phyloP scores from a whole-genome alignment of 768 basidiomycete genomes.

The Calocybe gangraenosa region DNA sequence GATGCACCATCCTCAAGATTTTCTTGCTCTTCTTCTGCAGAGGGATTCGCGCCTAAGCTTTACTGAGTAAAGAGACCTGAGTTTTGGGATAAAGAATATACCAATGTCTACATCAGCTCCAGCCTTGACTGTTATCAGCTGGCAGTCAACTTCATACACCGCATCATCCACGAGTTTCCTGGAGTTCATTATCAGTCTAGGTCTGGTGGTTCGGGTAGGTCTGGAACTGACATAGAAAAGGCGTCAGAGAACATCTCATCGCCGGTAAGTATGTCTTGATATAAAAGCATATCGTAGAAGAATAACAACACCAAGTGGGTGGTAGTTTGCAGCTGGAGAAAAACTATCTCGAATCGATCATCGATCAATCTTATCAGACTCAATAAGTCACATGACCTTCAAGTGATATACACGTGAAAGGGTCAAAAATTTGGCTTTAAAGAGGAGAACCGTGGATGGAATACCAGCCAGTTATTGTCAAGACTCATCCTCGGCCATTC shows the following conservation, averaged over 20 bases:
- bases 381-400: constrained; percentile 17
- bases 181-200: constrained; percentile 10
- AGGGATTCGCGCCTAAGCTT: constrained; percentile 82
- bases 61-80: not conserved
- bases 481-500: constrained; percentile 50
- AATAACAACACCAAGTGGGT: constrained; percentile 14
- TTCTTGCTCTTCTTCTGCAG: constrained; percentile 83
- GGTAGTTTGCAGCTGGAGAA: constrained; percentile 15
- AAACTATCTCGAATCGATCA: constrained; percentile 13
- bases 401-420: constrained; percentile 18
- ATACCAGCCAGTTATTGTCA: constrained; percentile 75
- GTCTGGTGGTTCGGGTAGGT: not conserved
- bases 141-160: constrained; percentile 86
- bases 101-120: constrained; percentile 90
- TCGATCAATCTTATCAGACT: constrained; percentile 36
- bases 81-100: constrained; percentile 24
- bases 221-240: constrained; percentile 66
- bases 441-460: constrained; percentile 50
- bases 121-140: constrained; percentile 59
- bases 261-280: constrained; percentile 61
- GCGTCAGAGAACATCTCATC: constrained; percentile 97
- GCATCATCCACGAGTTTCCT: constrained; percentile 78
- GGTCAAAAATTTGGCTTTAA: not conserved
- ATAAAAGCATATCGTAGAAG: constrained; percentile 60
- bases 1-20: constrained; percentile 65